Evolutionary conservation across 2,329 filamentous ascomycete genomes (phyloP).

Genomic region (Fusarium xylarioides): DNA sequence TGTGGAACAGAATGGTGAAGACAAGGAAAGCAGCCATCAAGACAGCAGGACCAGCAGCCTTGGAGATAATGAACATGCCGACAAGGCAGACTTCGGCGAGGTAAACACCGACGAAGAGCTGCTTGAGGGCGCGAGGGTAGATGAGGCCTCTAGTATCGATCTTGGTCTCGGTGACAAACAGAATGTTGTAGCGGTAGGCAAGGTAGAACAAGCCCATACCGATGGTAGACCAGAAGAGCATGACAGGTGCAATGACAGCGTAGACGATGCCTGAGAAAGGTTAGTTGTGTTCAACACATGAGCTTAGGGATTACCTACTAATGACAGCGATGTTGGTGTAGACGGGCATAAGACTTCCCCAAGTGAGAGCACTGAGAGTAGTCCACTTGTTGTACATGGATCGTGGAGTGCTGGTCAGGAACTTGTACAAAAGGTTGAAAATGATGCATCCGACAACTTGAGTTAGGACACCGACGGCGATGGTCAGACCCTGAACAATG

Average conservation of each 20-base stretch:
- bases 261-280: conserved; percentile 70
- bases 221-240: conserved; percentile 81
- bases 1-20: conserved; percentile 79
- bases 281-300: conserved; percentile 24
- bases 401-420: conserved; percentile 79
- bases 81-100: conserved; percentile 81
- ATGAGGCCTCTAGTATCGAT: conserved; percentile 90
- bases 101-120: conserved; percentile 84
- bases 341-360: conserved; percentile 79
- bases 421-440: conserved; percentile 72
- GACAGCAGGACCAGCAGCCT: conserved; percentile 73
- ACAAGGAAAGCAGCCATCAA: conserved; percentile 80
- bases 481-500: conserved; percentile 81
- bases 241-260: conserved; percentile 82
- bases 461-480: conserved; percentile 77
- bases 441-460: conserved; percentile 73
- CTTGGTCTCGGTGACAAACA: conserved; percentile 80
- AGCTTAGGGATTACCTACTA: conserved; percentile 51
- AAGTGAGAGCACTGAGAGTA: conserved; percentile 72
- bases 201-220: conserved; percentile 83
- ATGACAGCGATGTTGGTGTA: conserved; percentile 80
- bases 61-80: conserved; percentile 79
- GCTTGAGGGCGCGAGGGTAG: conserved; percentile 88
- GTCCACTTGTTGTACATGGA: conserved; percentile 81
- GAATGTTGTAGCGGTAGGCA: conserved; percentile 85